Conservation (phyloP, 31 red algal genomes). For the Endocladia muricata region DNA sequence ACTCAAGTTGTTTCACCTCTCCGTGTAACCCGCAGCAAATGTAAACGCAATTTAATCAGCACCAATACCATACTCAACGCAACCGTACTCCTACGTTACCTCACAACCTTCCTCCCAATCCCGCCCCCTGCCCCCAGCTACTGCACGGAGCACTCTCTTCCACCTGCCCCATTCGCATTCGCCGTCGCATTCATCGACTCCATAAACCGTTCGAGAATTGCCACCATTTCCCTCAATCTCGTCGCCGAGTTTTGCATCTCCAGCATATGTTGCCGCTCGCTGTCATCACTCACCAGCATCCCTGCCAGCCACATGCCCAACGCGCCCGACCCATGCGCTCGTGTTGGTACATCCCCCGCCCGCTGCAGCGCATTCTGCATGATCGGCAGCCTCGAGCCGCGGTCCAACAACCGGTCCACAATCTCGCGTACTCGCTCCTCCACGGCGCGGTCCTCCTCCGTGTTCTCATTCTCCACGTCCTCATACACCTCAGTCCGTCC, state of each 20-base stretch:
- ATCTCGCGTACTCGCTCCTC: conserved; percentile 40
- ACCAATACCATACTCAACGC: too few relatives aligned
- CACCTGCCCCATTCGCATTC: conserved; percentile 9
- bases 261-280: conserved; percentile 44
- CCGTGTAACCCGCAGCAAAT: too few relatives aligned
- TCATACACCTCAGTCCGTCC: conserved; percentile 48
- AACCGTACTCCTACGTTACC: too few relatives aligned
- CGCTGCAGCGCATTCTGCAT: conserved; percentile 41
- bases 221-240: conserved; percentile 44
- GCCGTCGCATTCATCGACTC: conserved; percentile 26
- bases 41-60: too few relatives aligned
- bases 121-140: too few relatives aligned
- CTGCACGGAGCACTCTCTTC: conserved; percentile 47
- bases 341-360: conserved; percentile 48
- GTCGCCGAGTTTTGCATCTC: conserved; percentile 32
- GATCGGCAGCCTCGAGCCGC: conserved; percentile 8
- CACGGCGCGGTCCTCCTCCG: conserved; percentile 31
- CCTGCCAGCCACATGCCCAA: conserved; percentile 74
- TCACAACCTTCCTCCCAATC: too few relatives aligned
- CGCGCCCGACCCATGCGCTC: conserved; percentile 37
- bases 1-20: too few relatives aligned
- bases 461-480: conserved; percentile 47
- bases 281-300: conserved; percentile 42
- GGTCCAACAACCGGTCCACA: conserved; percentile 30
- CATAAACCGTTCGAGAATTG: conserved; percentile 38